Conservation (phyloP, 2,329 filamentous ascomycete species). For the Colletotrichum sp. region DNA sequence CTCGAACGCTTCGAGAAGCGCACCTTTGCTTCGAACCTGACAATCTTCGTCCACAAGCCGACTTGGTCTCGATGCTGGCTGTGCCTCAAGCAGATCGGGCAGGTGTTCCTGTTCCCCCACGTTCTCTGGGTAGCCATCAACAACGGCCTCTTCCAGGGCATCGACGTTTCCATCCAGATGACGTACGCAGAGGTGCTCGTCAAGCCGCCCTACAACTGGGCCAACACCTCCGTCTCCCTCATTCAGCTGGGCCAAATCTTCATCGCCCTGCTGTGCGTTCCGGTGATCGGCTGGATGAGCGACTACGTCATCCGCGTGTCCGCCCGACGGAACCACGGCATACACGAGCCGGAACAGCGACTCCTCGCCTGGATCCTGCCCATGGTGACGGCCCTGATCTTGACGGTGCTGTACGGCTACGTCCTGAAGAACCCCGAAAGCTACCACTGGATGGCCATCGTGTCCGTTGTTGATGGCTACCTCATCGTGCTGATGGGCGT, state of each 20-base stretch:
- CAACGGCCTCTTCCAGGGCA: conserved; percentile 18
- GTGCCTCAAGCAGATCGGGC: conserved; percentile 10
- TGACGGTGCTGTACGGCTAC: conserved; percentile 13
- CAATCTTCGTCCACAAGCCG: not conserved
- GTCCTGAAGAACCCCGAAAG: not conserved
- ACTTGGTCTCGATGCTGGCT: not conserved
- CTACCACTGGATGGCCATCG: conserved; percentile 19
- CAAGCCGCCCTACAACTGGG: conserved; percentile 17
- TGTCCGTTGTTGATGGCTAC: conserved; percentile 4
- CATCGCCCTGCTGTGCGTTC: conserved; percentile 5
- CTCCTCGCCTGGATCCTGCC: conserved; percentile 25
- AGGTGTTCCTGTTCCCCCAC: conserved; percentile 17
- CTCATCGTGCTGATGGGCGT: conserved; percentile 10
- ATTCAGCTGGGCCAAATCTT: conserved; percentile 10
- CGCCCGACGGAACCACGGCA: conserved; percentile 42
- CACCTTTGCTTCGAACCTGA: not conserved
- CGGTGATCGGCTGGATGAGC: conserved; percentile 14
- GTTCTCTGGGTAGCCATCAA: conserved; percentile 16
- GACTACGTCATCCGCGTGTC: conserved; percentile 22
- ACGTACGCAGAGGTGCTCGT: conserved; percentile 14
- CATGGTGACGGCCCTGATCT: conserved; percentile 5
- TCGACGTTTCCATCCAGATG: conserved; percentile 16
- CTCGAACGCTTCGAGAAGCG: not conserved
- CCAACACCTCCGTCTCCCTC: conserved; percentile 15
- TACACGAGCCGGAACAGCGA: conserved; percentile 46